Evolutionary conservation across 768 basidiomycete species (phyloP).

Genomic region (Amanita exitialis): DNA sequence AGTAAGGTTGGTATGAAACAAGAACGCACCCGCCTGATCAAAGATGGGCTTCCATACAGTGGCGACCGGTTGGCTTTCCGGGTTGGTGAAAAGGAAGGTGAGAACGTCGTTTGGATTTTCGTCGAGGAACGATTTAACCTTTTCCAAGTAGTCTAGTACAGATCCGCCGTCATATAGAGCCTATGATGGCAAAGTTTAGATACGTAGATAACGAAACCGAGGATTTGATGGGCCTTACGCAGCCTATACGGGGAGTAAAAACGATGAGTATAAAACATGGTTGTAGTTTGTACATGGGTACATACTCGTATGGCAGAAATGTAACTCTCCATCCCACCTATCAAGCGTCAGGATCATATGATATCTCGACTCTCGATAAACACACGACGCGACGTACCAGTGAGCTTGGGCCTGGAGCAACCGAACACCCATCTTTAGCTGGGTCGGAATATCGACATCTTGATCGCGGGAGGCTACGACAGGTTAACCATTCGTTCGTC

Average conservation of each 20-base stretch:
- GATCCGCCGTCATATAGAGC: constrained; percentile 45
- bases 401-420: constrained; percentile 53
- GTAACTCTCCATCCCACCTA: constrained; percentile 28
- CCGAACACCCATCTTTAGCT: constrained; percentile 41
- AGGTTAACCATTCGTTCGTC: background rate
- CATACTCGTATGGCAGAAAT: constrained; percentile 62
- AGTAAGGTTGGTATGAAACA: background rate
- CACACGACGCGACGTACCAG: constrained; percentile 16
- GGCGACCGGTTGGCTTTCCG: constrained; percentile 39
- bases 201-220: background rate
- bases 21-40: constrained; percentile 30
- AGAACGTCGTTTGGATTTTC: constrained; percentile 58
- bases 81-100: constrained; percentile 60
- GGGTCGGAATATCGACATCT: constrained; percentile 37
- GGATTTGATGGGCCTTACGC: constrained; percentile 18
- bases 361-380: background rate
- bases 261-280: background rate
- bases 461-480: constrained; percentile 35
- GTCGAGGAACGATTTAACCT: constrained; percentile 45
- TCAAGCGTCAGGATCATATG: too few species aligned
- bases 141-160: constrained; percentile 36
- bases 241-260: constrained; percentile 17
- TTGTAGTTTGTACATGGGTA: background rate
- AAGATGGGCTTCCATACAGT: constrained; percentile 45
- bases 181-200: constrained; percentile 12